These are phyloP conservation scores for Kodamaea ohmeri DNA, from an alignment of 1,139 yeast genomes.

Conservation along the genomic window DNA sequence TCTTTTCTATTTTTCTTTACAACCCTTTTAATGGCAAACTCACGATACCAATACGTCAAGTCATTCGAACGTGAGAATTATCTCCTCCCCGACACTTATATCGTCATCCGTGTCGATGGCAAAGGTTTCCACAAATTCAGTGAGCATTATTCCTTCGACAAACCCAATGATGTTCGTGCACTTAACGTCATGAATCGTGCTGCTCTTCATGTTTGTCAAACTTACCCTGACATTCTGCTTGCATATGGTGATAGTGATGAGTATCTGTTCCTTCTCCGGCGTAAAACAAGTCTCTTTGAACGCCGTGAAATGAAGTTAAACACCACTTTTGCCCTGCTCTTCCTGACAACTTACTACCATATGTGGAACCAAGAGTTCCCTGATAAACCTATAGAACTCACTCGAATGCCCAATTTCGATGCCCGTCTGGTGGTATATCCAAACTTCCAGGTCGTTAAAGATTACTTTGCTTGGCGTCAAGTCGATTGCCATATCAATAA, in stretches of 20 bases:
- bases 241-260: slow-evolving; percentile 98
- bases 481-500: slow-evolving; percentile 97
- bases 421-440: slow-evolving; percentile 91
- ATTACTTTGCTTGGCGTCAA: slow-evolving; percentile 92
- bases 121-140: slow-evolving; percentile 90
- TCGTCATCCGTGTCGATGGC: slow-evolving; percentile 88
- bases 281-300: slow-evolving; percentile 66
- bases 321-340: slow-evolving; percentile 77
- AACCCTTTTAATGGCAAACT: slow-evolving; percentile 16
- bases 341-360: slow-evolving; percentile 70
- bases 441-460: slow-evolving; percentile 54
- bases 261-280: slow-evolving; percentile 73
- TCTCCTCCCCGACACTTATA: slow-evolving; percentile 75
- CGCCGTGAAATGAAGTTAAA: slow-evolving; percentile 77
- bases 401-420: slow-evolving; percentile 80
- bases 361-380: slow-evolving; percentile 66
- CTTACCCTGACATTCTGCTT: slow-evolving; percentile 67
- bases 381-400: slow-evolving; percentile 32
- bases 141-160: slow-evolving; percentile 64
- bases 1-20: neutral
- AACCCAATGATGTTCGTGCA: slow-evolving; percentile 85
- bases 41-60: slow-evolving; percentile 67
- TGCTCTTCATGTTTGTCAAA: slow-evolving; percentile 62
- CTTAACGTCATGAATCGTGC: slow-evolving; percentile 77
- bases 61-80: slow-evolving; percentile 72